A percentile compares a stretch with the other conserved stretches of the same genome.
Conservation (phyloP, 352 stramenopile species). For the Phytophthora citricola region DNA sequence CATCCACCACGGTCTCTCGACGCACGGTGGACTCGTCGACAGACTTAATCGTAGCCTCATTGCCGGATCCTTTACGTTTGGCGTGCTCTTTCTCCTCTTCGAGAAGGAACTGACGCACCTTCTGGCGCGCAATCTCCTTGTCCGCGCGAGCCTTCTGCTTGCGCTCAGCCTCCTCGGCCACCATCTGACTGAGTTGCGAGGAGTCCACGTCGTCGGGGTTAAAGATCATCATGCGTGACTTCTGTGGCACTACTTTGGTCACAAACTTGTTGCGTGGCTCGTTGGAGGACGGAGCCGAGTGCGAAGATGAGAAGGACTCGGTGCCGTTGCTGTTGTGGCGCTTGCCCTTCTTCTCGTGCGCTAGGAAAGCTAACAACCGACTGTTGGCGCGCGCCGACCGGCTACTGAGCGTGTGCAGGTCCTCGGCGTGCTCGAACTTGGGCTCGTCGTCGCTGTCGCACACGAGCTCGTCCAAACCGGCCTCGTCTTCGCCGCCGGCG, state of each 20-base stretch:
- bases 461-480: constrained; percentile 31
- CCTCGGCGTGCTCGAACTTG: constrained; percentile 24
- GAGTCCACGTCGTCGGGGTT: constrained; percentile 57
- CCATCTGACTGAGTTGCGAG: constrained; percentile 45
- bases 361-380: constrained; percentile 65
- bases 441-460: constrained; percentile 30
- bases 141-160: constrained; percentile 58
- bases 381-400: constrained; percentile 52
- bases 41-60: constrained; percentile 52
- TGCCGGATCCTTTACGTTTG: constrained; percentile 18
- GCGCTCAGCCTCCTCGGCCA: constrained; percentile 45
- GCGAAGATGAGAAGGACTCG: constrained; percentile 42
- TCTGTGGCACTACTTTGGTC: constrained; percentile 54
- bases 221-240: constrained; percentile 62
- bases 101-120: constrained; percentile 51
- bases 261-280: constrained; percentile 67
- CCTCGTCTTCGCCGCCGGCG: constrained; percentile 35
- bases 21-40: constrained; percentile 59
- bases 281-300: constrained; percentile 23
- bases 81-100: constrained; percentile 42
- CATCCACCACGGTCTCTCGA: constrained; percentile 54
- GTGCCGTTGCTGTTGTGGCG: constrained; percentile 42
- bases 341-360: constrained; percentile 54
- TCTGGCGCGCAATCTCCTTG: constrained; percentile 52
- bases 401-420: constrained; percentile 25